These are phyloP conservation scores for Francoa sonchifolia DNA, from an alignment of 441 rosid species.

Conservation along the genomic window DNA sequence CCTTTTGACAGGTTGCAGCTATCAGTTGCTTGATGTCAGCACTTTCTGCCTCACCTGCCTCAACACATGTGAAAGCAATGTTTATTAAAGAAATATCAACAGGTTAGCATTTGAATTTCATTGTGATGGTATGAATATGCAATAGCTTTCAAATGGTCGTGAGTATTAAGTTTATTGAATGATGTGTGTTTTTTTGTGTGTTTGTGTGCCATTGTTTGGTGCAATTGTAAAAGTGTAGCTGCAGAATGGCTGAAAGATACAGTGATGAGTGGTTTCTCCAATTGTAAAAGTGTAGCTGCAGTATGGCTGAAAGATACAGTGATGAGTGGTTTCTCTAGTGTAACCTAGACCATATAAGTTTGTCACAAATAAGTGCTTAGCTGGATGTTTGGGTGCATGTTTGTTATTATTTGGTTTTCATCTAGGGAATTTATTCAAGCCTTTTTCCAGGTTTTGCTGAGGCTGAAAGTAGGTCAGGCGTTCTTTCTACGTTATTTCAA, in stretches of 20 bases:
- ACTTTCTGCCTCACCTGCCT: conserved; percentile 62
- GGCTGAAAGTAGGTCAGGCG: conserved; percentile 38
- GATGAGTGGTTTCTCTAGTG: too few species aligned
- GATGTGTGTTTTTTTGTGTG: too few species aligned
- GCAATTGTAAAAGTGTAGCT: too few species aligned
- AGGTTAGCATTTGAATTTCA: conserved; percentile 36
- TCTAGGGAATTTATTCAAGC: conserved; percentile 7
- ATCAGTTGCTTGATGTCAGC: conserved; percentile 71
- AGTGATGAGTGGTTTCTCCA: too few species aligned
- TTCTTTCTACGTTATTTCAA: conserved; percentile 41
- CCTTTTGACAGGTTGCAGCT: conserved; percentile 49
- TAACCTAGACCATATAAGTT: too few species aligned
- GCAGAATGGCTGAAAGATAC: too few species aligned
- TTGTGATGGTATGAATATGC: background rate
- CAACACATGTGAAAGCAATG: conserved; percentile 43
- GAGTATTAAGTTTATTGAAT: too few species aligned
- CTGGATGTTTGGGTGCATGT: background rate
- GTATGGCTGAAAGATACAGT: too few species aligned
- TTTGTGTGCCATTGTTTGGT: too few species aligned
- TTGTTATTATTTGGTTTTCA: conserved; percentile 2
- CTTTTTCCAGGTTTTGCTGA: conserved; percentile 41
- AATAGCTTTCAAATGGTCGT: too few species aligned
- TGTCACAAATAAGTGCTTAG: background rate
- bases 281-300: too few species aligned
- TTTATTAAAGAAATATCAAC: conserved; percentile 43